Evolutionary conservation across 2,329 filamentous ascomycete species (phyloP).

Genomic region (Cryphonectria naterciae): DNA sequence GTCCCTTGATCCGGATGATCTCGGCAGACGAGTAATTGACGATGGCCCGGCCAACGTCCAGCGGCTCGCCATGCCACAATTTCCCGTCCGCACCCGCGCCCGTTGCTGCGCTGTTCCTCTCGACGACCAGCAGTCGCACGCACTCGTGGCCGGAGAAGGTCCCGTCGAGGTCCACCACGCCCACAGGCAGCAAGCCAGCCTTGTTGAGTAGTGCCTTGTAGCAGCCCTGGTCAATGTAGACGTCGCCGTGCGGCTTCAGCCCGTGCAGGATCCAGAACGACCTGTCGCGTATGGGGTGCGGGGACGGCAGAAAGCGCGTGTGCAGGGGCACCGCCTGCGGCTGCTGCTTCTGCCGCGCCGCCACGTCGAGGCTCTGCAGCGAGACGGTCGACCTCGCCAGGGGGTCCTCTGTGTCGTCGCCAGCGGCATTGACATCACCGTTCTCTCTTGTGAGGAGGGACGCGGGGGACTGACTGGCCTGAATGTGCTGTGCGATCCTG

Average conservation of each 20-base stretch:
- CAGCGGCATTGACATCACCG: constrained; percentile 32
- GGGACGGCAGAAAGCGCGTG: constrained; percentile 87
- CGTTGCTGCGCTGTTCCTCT: constrained; percentile 47
- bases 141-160: constrained; percentile 91
- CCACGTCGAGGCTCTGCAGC: constrained; percentile 40
- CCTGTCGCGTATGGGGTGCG: constrained; percentile 84
- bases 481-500: constrained; percentile 81
- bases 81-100: constrained; percentile 43
- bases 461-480: constrained; percentile 57
- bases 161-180: constrained; percentile 88
- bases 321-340: constrained; percentile 68
- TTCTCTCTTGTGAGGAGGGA: constrained; percentile 35
- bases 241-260: constrained; percentile 82
- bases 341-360: constrained; percentile 31
- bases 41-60: constrained; percentile 84
- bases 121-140: constrained; percentile 82
- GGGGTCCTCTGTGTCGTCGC: constrained; percentile 39
- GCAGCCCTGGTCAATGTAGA: constrained; percentile 93
- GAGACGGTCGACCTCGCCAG: constrained; percentile 49
- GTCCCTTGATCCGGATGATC: constrained; percentile 81
- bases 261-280: constrained; percentile 98
- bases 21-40: constrained; percentile 92
- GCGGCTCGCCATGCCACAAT: constrained; percentile 54
- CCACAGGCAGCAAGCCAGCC: constrained; percentile 85
- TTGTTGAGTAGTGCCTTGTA: constrained; percentile 79